Percentiles rank a stretch among this genome's conserved stretches.
Conservation (phyloP, 306 rosid species). For the Rosa rugosa region DNA sequence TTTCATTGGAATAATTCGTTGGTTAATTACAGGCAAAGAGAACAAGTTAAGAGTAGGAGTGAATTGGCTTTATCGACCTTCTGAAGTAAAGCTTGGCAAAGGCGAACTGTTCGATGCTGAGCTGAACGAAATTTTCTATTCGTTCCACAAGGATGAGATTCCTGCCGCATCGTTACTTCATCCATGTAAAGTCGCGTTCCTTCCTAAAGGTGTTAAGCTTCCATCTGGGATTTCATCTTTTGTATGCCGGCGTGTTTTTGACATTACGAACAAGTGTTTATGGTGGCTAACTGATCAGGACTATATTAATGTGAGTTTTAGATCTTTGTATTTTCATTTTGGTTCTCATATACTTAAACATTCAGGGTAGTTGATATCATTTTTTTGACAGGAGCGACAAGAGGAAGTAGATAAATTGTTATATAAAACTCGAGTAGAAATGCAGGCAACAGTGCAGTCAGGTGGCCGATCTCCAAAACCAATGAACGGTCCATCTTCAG, state of each 20-base stretch:
- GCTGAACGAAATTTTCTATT: conserved; percentile 86
- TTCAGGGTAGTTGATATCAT: conserved; percentile 8
- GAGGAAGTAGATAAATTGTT: conserved; percentile 86
- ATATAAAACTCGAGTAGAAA: conserved; percentile 77
- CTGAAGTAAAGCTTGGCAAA: conserved; percentile 77
- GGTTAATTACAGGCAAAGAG: conserved; percentile 46
- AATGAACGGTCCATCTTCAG: conserved; percentile 68
- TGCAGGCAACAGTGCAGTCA: conserved; percentile 90
- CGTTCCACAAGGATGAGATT: conserved; percentile 94
- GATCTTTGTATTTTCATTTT: background rate
- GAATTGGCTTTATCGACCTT: conserved; percentile 89
- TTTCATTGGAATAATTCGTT: conserved; percentile 91
- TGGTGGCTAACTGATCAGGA: conserved; percentile 94
- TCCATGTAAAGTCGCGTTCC: conserved; percentile 96
- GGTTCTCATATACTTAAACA: background rate
- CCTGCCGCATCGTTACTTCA: conserved; percentile 94
- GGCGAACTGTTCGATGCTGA: conserved; percentile 75
- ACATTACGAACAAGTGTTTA: conserved; percentile 68
- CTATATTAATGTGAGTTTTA: conserved; percentile 68
- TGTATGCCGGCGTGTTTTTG: conserved; percentile 90
- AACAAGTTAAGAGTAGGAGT: conserved; percentile 59
- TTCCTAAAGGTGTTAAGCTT: conserved; percentile 88
- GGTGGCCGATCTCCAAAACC: conserved; percentile 97
- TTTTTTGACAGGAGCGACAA: conserved; percentile 60
- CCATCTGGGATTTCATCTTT: conserved; percentile 87